phyloP scores from a whole-genome alignment of 192 early-diverging fungal genomes.

The Funneliformis geosporum region DNA sequence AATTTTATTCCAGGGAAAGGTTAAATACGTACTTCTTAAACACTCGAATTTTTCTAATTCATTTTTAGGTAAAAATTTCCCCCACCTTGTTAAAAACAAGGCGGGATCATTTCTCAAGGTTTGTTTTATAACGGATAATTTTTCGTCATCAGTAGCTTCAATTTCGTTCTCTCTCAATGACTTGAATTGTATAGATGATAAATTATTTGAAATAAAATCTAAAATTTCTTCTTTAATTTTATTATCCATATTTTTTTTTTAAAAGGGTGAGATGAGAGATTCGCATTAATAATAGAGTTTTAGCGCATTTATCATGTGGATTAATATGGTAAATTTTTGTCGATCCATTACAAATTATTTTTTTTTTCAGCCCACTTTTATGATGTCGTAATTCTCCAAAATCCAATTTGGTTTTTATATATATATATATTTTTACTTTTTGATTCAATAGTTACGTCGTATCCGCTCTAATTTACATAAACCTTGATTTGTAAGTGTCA shows the following conservation, averaged over 20 bases:
- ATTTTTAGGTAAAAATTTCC: conserved; percentile 35
- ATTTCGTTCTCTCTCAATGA: conserved; percentile 36
- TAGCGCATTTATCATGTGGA: no score
- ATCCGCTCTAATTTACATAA: no score
- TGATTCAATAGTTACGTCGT: no score
- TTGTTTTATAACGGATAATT: conserved; percentile 35
- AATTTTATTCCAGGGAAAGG: neutral
- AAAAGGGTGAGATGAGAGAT: no score
- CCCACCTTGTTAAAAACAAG: conserved; percentile 47
- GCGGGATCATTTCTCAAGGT: conserved; percentile 39
- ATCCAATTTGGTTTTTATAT: no score
- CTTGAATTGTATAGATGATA: conserved; percentile 35
- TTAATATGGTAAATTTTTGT: no score
- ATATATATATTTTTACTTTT: no score
- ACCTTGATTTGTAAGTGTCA: no score
- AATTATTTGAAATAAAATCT: neutral
- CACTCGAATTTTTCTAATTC: conserved; percentile 35
- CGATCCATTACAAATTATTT: no score
- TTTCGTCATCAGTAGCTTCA: conserved; percentile 34
- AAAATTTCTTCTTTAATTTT: conserved; percentile 3
- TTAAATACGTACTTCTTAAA: conserved; percentile 26
- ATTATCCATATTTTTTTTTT: neutral
- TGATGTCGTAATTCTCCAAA: no score
- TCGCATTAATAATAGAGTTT: no score
- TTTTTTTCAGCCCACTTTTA: no score